A percentile compares a stretch with the other conserved stretches of the same genome.
These are phyloP conservation scores for Rhizopus stolonifer DNA, from an alignment of 371 early-diverging fungal species.

Conservation along the genomic window DNA sequence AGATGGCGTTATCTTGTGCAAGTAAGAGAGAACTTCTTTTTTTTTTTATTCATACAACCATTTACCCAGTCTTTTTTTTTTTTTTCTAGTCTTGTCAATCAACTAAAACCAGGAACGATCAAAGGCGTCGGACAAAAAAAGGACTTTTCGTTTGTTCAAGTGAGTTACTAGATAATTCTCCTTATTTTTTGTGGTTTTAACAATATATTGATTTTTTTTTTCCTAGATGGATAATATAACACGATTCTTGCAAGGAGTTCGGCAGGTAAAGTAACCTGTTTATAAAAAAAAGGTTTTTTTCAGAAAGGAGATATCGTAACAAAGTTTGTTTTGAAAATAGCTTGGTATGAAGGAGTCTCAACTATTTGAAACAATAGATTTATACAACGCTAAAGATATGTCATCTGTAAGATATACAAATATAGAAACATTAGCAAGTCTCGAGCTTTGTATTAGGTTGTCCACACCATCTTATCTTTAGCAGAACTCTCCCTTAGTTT, in stretches of 20 bases:
- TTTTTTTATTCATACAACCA: neutral
- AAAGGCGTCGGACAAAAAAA: conserved; percentile 63
- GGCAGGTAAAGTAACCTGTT: conserved; percentile 31
- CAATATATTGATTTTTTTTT: neutral
- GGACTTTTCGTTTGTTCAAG: conserved; percentile 75
- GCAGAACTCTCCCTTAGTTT: conserved; percentile 9
- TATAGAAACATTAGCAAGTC: neutral
- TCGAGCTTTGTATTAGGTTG: conserved; percentile 11
- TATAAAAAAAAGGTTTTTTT: conserved; percentile 2
- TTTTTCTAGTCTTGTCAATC: conserved; percentile 66
- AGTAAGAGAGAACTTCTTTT: conserved; percentile 40
- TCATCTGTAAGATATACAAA: conserved; percentile 53
- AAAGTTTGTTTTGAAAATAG: neutral
- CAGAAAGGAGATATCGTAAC: neutral
- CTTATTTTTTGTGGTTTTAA: conserved; percentile 1
- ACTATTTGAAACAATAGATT: conserved; percentile 89
- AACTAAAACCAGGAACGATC: conserved; percentile 70
- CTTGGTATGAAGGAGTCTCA: conserved; percentile 70
- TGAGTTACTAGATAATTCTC: conserved; percentile 24
- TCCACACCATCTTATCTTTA: conserved; percentile 19
- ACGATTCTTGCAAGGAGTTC: conserved; percentile 63
- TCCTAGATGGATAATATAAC: conserved; percentile 83
- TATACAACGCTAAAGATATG: conserved; percentile 90
- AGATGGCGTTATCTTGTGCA: conserved; percentile 82
- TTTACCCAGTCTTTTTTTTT: too few species aligned